Conservation (phyloP, 768 basidiomycete genomes). For the Tylopilus rubrobrunneus region DNA sequence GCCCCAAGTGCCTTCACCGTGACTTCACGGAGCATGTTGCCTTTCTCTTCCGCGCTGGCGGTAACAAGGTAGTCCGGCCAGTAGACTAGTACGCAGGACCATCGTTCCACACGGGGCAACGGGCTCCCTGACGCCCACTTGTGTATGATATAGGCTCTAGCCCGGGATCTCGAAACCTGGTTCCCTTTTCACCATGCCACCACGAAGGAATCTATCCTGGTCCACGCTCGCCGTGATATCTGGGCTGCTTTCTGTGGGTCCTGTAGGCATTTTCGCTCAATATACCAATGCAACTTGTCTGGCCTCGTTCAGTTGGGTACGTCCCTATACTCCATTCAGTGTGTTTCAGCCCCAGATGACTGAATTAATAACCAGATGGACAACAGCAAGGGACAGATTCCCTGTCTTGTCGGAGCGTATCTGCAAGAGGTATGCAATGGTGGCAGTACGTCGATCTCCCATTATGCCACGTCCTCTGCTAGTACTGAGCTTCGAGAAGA, state of each 20-base stretch:
- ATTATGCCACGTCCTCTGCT: constrained; percentile 5
- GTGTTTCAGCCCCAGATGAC: not conserved
- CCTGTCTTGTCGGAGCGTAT: constrained; percentile 43
- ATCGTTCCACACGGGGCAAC: not conserved
- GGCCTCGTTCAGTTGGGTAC: constrained; percentile 25
- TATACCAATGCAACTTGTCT: constrained; percentile 19
- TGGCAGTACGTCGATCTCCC: constrained; percentile 33
- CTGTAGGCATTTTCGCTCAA: constrained; percentile 20
- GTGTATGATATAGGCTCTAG: not conserved
- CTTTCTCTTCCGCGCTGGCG: not conserved
- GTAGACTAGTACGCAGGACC: not conserved
- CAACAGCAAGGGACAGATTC: constrained; percentile 45
- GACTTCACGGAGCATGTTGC: too few species aligned
- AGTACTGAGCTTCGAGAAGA: constrained; percentile 27
- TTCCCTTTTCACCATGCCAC: constrained; percentile 9
- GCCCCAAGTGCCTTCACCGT: too few species aligned
- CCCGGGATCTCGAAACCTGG: not conserved
- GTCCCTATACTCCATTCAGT: not conserved
- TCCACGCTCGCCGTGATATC: constrained; percentile 11
- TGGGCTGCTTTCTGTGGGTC: constrained; percentile 17
- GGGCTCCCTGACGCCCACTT: not conserved
- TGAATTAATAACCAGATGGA: constrained; percentile 19
- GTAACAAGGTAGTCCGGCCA: not conserved
- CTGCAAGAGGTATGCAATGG: constrained; percentile 41
- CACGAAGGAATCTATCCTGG: constrained; percentile 1